A percentile compares a stretch with the other conserved stretches of the same genome.
Conservation (phyloP, 2,329 filamentous ascomycete species). For the Sordariomycetes sp. region DNA sequence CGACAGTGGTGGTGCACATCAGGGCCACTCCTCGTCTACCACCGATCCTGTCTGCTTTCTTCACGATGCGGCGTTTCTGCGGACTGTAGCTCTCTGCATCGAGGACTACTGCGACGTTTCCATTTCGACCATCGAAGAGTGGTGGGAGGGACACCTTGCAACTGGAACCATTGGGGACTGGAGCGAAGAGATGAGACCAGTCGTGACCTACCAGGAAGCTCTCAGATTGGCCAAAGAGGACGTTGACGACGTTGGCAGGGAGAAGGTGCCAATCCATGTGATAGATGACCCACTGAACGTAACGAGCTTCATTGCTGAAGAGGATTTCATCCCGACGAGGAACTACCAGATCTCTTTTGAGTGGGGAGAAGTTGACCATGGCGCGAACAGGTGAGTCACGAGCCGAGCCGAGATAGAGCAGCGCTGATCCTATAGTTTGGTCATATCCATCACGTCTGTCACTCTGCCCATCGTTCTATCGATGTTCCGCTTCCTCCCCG, state of each 20-base stretch:
- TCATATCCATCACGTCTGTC: constrained; percentile 16
- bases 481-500: constrained; percentile 22
- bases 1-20: not conserved
- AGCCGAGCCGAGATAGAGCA: not conserved
- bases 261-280: constrained; percentile 12
- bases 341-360: constrained; percentile 44
- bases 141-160: constrained; percentile 18
- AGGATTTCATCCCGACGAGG: constrained; percentile 29
- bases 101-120: constrained; percentile 18
- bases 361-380: constrained; percentile 3
- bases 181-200: constrained; percentile 11
- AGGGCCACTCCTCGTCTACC: not conserved
- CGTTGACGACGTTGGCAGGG: too few relatives aligned
- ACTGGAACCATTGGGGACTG: constrained; percentile 15
- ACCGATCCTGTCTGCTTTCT: constrained; percentile 13
- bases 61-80: constrained; percentile 17
- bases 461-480: constrained; percentile 21
- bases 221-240: too few relatives aligned
- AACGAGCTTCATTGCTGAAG: constrained; percentile 18
- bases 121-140: constrained; percentile 11
- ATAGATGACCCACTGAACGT: constrained; percentile 16
- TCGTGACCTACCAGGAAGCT: constrained; percentile 18
- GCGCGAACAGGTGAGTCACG: constrained; percentile 1
- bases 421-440: constrained; percentile 22
- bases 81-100: constrained; percentile 23